These are phyloP conservation scores for Pythium aquatile DNA, from an alignment of 352 stramenopile species.

Conservation along the genomic window DNA sequence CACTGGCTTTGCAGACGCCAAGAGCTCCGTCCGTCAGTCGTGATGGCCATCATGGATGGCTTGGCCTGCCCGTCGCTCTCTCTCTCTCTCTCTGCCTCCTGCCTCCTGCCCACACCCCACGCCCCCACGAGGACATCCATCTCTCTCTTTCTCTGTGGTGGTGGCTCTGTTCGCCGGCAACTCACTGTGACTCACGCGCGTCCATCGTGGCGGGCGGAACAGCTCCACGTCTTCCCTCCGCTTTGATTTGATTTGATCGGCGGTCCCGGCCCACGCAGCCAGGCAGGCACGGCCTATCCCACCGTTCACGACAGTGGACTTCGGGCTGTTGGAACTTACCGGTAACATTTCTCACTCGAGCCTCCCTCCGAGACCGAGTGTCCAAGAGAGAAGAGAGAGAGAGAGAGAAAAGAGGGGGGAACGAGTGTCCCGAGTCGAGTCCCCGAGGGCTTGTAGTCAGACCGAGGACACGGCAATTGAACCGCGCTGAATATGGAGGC, in stretches of 20 bases:
- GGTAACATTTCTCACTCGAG: no score
- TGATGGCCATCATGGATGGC: neutral
- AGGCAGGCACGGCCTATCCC: neutral
- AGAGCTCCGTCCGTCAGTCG: neutral
- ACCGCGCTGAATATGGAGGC: conserved; percentile 8
- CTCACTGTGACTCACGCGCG: neutral
- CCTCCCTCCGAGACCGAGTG: no score
- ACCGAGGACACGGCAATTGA: neutral
- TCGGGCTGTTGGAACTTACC: no score
- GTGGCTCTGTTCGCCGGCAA: neutral
- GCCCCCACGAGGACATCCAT: no score
- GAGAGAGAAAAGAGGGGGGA: no score
- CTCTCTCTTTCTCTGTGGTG: neutral
- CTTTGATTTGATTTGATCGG: neutral
- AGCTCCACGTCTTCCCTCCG: neutral
- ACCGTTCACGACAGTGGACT: no score
- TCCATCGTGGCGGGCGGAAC: neutral
- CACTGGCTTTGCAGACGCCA: neutral
- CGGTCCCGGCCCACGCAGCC: neutral
- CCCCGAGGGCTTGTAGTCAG: neutral
- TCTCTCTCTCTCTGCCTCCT: neutral
- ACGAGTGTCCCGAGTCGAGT: no score
- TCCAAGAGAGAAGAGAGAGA: no score
- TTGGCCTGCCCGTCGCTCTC: no score
- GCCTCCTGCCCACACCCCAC: neutral